These are phyloP conservation scores for Mitragyna speciosa DNA, from an alignment of 257 asterid genomes.

Conservation along the genomic window DNA sequence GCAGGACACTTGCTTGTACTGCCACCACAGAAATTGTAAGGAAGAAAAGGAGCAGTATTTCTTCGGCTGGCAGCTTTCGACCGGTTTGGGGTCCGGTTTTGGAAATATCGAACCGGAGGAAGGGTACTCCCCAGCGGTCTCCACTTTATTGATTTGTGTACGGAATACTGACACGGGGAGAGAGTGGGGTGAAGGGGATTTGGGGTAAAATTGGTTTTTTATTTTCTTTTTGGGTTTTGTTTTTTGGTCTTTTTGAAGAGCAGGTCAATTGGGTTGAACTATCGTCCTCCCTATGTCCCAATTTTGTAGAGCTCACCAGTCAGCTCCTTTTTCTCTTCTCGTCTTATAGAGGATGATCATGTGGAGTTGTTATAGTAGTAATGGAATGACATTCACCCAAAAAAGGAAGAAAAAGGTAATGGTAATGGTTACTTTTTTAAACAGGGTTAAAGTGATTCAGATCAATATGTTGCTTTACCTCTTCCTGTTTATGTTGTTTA, in stretches of 20 bases:
- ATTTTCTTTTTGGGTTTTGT: background rate
- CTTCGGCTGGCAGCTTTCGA: constrained; percentile 7
- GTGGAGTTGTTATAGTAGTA: background rate
- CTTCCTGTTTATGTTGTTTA: background rate
- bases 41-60: constrained; percentile 49
- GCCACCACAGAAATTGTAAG: constrained; percentile 53
- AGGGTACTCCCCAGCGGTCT: constrained; percentile 78
- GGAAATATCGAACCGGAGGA: constrained; percentile 66
- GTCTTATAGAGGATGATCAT: background rate
- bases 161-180: constrained; percentile 15
- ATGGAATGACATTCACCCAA: background rate
- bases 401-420: background rate
- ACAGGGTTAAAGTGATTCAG: background rate
- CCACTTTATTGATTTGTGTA: constrained; percentile 52
- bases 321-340: background rate
- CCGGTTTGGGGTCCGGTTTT: constrained; percentile 40
- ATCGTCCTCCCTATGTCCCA: constrained; percentile 25
- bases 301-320: constrained; percentile 34
- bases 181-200: constrained; percentile 15
- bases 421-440: background rate
- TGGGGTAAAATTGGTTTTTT: constrained; percentile 41
- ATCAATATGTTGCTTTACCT: background rate
- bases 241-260: constrained; percentile 17
- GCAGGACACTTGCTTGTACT: constrained; percentile 38
- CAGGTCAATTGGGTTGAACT: background rate